phyloP scores from a whole-genome alignment of 2,329 filamentous ascomycete species.

The Pestalotiopsis sp. region DNA sequence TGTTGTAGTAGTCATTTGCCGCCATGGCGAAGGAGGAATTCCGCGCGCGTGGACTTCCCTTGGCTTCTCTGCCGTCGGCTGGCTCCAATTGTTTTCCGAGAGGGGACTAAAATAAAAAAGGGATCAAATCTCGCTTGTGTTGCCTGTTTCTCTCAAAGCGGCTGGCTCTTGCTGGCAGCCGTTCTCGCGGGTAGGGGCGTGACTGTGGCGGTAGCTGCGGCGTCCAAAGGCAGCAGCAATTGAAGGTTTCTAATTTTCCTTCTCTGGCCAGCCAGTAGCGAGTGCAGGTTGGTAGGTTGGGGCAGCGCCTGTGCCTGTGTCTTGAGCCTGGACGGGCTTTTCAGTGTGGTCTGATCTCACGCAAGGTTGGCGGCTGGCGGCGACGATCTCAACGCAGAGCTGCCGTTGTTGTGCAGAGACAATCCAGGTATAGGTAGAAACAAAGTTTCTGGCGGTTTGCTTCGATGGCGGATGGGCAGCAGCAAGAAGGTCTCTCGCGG shows the following conservation, averaged over 20 bases:
- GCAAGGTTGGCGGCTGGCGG: background rate
- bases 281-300: background rate
- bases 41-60: conserved; percentile 14
- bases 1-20: conserved; percentile 68
- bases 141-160: background rate
- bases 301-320: background rate
- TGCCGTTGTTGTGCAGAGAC: background rate
- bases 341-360: background rate
- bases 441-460: background rate
- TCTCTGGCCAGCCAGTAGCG: background rate
- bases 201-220: background rate
- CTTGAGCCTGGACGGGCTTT: background rate
- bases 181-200: background rate
- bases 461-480: background rate
- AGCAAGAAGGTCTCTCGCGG: background rate
- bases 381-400: background rate
- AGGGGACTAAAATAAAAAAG: background rate
- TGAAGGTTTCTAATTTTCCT: background rate
- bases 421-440: background rate
- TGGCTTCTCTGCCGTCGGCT: no score
- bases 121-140: background rate
- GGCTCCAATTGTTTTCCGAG: background rate
- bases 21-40: conserved; percentile 50
- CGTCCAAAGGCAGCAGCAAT: background rate
- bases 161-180: background rate